A percentile compares a stretch with the other conserved stretches of the same genome.
Conservation (phyloP, 148 eudicot genomes). For the Diospyros kaki region DNA sequence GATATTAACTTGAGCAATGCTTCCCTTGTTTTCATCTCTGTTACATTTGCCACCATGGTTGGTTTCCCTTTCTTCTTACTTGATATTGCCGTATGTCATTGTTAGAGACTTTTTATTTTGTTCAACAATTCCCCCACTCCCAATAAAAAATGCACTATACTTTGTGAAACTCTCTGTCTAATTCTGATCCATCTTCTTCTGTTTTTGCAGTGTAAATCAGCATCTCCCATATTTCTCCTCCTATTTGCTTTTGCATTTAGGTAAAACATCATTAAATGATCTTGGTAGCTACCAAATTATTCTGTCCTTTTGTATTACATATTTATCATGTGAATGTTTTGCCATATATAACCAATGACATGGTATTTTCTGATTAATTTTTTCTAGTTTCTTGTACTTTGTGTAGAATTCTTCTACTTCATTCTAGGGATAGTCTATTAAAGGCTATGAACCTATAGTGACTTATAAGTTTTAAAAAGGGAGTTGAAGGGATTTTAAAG, state of each 20-base stretch:
- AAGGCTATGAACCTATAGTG: neutral
- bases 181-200: conserved; percentile 8
- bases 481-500: neutral
- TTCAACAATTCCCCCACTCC: neutral
- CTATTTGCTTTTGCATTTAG: conserved; percentile 98
- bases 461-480: neutral
- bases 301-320: neutral
- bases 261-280: conserved; percentile 30
- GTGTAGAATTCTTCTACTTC: neutral
- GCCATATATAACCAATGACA: neutral
- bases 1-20: conserved; percentile 96
- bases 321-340: neutral
- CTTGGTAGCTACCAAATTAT: neutral
- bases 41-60: conserved; percentile 99
- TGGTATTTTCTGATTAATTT: neutral
- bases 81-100: conserved; percentile 1
- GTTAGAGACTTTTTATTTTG: neutral
- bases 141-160: neutral
- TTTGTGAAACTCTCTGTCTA: neutral
- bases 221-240: conserved; percentile 91
- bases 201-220: conserved; percentile 93
- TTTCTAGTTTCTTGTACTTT: neutral
- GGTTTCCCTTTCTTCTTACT: conserved; percentile 23
- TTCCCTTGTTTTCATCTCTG: conserved; percentile 97
- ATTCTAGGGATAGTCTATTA: neutral